Conservation (phyloP, 2,329 filamentous ascomycete species). For the Scytalidium sp. region DNA sequence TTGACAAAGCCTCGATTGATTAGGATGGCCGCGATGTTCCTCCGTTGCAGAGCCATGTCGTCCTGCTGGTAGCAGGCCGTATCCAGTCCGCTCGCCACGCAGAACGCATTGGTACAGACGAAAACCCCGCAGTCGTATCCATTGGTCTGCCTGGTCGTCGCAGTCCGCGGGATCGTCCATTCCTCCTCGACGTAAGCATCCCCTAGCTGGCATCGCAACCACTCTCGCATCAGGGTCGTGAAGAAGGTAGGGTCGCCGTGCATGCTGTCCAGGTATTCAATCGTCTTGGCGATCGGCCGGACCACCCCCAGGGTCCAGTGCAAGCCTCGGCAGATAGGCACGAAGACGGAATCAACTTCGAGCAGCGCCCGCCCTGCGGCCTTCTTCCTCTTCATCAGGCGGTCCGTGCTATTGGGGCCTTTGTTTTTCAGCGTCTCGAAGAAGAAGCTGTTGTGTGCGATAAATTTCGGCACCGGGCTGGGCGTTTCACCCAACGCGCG, state of each 20-base stretch:
- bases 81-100: constrained; percentile 39
- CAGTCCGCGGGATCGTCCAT: constrained; percentile 54
- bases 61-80: constrained; percentile 41
- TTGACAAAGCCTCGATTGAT: constrained; percentile 64
- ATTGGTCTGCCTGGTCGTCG: constrained; percentile 59
- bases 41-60: constrained; percentile 58
- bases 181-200: constrained; percentile 51
- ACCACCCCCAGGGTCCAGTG: constrained; percentile 76
- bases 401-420: constrained; percentile 44
- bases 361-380: constrained; percentile 60
- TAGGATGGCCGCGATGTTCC: constrained; percentile 61
- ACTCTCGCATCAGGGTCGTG: constrained; percentile 43
- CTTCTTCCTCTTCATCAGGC: constrained; percentile 55
- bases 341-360: constrained; percentile 62
- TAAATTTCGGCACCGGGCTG: constrained; percentile 55
- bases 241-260: constrained; percentile 37
- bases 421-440: constrained; percentile 51
- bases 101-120: constrained; percentile 70
- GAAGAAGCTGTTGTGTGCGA: constrained; percentile 65
- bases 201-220: constrained; percentile 57
- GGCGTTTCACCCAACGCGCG: constrained; percentile 23
- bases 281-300: constrained; percentile 53
- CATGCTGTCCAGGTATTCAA: constrained; percentile 71
- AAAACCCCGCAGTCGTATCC: constrained; percentile 76
- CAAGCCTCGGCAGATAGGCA: constrained; percentile 61